Base-by-base conservation (phyloP, 2,329 filamentous ascomycete genomes). In the Tolypocladium inflatum region DNA sequence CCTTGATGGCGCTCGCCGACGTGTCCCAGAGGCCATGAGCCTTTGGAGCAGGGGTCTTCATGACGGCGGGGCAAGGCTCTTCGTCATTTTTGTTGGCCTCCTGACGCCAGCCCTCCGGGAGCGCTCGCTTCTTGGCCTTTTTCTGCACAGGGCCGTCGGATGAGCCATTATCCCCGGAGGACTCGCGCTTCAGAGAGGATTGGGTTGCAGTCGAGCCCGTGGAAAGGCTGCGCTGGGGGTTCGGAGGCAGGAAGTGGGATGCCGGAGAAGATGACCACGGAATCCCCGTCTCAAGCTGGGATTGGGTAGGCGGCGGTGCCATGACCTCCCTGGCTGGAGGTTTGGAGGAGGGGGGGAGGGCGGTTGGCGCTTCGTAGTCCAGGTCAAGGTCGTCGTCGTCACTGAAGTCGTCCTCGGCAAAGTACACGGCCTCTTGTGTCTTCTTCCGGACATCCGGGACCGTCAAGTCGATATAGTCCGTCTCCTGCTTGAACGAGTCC, bases 391-490 rank as follows among this genome's bases (percentile, higher is more conserved):
- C 83, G 23, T 87, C 81, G 64, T 96, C 91, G 68, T 93, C 89
- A 65, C 91, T 90, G 63, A 96, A 94, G 67, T 96, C 92, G 64
- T 93, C 86, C 61, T 91, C 89, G 60, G 85, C 83, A 62, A 91
- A 89, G 60, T 81, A 83, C 11, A 88, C 81, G 9, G 64, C 61
- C 13, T 68, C 59, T 43, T 68, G 61, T 35, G 63, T 54, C 55
- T 70, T 72, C 60, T 64, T 54, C 33, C 66, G 41, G 15, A 64
- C 61, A 48, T 69, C 66, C 1, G 70, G 55, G 6, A 57, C 64
- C 13, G 71, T 71, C 37, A 77, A 65, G 55, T 76, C 70, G 60
- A 78, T 68, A 6, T 70, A 62, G 30, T 55, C 59, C 17, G 66
- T 51, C 26, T 69, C 62, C 2, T 65, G 58, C 38, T 64, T 66